Base-by-base conservation (phyloP, 768 basidiomycete genomes). In the Fistulinella prunicolor region DNA sequence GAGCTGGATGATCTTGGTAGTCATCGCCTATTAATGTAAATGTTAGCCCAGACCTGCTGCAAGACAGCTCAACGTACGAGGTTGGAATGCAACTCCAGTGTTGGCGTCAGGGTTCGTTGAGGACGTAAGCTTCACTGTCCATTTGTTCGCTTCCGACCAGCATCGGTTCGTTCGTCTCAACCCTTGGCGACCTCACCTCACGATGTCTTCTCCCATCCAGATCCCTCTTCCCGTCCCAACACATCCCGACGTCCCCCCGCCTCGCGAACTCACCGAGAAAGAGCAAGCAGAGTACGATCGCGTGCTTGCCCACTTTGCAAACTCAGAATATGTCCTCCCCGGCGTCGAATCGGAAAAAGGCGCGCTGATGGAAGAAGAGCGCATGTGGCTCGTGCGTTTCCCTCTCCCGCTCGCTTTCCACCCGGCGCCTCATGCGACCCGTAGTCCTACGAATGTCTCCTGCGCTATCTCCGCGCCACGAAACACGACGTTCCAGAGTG, bases 401-500 rank as follows among this genome's bases (percentile, higher is more conserved):
- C 26, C 2, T 2, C 12, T 35, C 21, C 38, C 9, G 16, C 37
- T 29, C 16, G 13, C 16, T 12, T n/a, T 1, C 26, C 20, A 10
- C 32, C 12, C 12, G 5, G 32, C 9, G 16, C 36, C 51, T 45
- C 20, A 48, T 13, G 16, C 10, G 5, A n/a, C 26, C 26, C 7
- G 1, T n/a, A 67, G 67, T 85, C 85, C 3, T 76, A 77, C 58
- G 89, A 91, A 54, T 89, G 86, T 64, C 64, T 91, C 34, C 71
- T 86, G 36, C 75, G 89, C 75, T 92, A 84, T 64, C 67, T 89
- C 30, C 82, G 89, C 36, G 91, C 91, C 3, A 74, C 80, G 0
- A 93, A 91, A 54, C 89, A 89, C 84, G 77, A 79, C 47, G 64
- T 70, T 7, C 60, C 72, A n/a, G 68, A 63, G 22, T 78, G 81